phyloP scores from a whole-genome alignment of 139 green algal genomes.

The Auxenochlorella pyrenoidosa region DNA sequence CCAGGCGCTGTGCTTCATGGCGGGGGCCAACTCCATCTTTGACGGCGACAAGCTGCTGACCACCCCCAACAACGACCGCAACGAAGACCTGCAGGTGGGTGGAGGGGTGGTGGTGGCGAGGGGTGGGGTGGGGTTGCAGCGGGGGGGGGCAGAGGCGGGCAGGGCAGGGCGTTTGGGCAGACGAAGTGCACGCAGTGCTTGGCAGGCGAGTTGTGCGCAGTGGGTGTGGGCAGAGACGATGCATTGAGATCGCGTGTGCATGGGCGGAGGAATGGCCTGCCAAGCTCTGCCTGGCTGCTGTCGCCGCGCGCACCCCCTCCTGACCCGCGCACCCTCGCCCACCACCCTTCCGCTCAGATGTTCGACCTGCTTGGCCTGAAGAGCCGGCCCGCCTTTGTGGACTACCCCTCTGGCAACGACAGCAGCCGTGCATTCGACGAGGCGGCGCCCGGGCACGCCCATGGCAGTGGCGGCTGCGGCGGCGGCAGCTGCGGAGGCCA shows the following conservation, averaged over 20 bases:
- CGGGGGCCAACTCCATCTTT: conserved; percentile 98
- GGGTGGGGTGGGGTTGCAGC: too few species aligned
- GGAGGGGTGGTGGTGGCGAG: too few species aligned
- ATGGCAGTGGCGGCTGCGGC: background rate
- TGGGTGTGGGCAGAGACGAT: too few species aligned
- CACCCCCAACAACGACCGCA: conserved; percentile 94
- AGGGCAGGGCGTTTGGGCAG: background rate
- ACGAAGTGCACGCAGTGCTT: background rate
- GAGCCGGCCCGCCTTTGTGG: conserved; percentile 83
- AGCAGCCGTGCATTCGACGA: background rate
- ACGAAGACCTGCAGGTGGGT: conserved; percentile 52
- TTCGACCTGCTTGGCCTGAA: conserved; percentile 87
- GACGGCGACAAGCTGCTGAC: conserved; percentile 98
- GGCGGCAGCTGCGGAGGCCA: conserved; percentile 22
- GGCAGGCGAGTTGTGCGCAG: too few species aligned
- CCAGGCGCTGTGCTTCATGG: conserved; percentile 95
- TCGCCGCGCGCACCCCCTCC: too few species aligned
- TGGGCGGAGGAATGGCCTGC: too few species aligned
- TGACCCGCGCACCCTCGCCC: background rate
- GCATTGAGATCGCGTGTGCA: too few species aligned
- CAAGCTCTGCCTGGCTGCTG: background rate
- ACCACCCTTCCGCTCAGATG: conserved; percentile 56
- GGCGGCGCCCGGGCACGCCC: background rate
- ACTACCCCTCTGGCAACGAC: conserved; percentile 72
- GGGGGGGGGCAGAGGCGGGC: too few species aligned